Evolutionary conservation across 1,284 basidiomycete genomes (phyloP), one percentile per base, ranked within the genome.

Genomic region (Schizophyllum amplum): DNA sequence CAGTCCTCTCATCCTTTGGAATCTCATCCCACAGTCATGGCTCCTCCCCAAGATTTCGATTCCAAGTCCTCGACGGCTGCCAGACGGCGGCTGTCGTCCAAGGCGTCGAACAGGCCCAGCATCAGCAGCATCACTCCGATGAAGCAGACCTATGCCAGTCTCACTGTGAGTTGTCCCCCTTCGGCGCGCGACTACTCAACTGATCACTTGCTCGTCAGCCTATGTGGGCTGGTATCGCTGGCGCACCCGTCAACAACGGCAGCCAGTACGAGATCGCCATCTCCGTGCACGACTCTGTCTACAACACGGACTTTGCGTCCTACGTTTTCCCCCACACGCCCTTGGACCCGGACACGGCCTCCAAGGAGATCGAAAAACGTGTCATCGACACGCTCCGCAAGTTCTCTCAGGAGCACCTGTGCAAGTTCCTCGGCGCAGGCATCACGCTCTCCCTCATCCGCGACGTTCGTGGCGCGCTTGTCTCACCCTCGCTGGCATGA

Each of bases 161-260:
- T 89, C 63, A 86, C 82, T 57, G 87, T 88, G 65, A 70, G 81
- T 73, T 55, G 33, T 61, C 51, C 22, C 24, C 13, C 48, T 20
- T 50, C 20, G 53, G 50, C 47, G 63, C 51, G 55, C 56, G n/a
- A n/a, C 57, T 63, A 59, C 42, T 58, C 63, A 55, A 59, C 64
- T 63, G 51, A 55, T 59, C 61, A 58, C 65, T 60, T 57, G 42
- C 55, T 54, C 53, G 47, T 61, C 67, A 90, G 87, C 85, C 88
- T 21, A 90, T 91, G 88, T 91, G 88, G 87, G 86, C 84, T 59
- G 88, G 87, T 67, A 77, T 90, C 55, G 84, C 87, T 6, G 86
- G 85, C 51, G 72, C 72, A 26, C 64, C 81, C 50, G 68, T 82
- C 64, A 77, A 81, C 65, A 83, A 82, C 67, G 80, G 79, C 55